Base-by-base conservation (phyloP, 371 early-diverging fungal species). In the Coemansia sp. region DNA sequence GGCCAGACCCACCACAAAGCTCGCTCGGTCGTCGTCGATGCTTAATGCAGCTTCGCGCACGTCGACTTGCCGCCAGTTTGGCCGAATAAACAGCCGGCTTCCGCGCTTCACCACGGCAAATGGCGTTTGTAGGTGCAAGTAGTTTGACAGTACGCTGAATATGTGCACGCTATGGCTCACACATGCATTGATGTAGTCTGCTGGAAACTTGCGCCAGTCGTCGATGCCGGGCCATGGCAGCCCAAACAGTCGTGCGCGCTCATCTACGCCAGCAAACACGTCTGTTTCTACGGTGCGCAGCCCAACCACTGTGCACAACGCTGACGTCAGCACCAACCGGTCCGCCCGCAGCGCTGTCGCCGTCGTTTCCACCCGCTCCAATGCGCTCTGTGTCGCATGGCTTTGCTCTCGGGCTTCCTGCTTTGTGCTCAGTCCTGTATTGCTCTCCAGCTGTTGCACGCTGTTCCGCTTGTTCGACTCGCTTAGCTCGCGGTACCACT, bases 141-240 rank as follows among this genome's bases (percentile, higher is more conserved):
- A 94, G 48, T 89, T 88, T 4, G 88, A 83, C 63, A 94, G 84
- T n/a, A 94, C 76, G 17, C 85, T 85, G 36, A 89, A 82, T 82
- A 92, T 86, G 61, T 94, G 94, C 44, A 88, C 79, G 23, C 89
- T 85, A 65, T 90, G 84, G n/a, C 90, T 90, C 29, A 93, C 83
- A 15, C 90, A 89, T 4, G 94, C 90, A 78, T 94, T 94, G 53
- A 93, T 83, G 66, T 90, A 90, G 74, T 93, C 93, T 39, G 85
- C 82, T 23, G 85, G 83, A 48, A 83, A 85, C 52, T 77, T 83
- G 69, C 70, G 66, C 64, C 80, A 71, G 54, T 76, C 71, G 23
- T 59, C 73, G 39, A 19, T 46, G 23, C 68, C 57, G 0, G 73
- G 76, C 81, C 80, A 79, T 19, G 72, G 65, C 64, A 76, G 52